Evolutionary conservation across 2,329 filamentous ascomycete genomes (phyloP).

Genomic region (Leptographium galeiforme): DNA sequence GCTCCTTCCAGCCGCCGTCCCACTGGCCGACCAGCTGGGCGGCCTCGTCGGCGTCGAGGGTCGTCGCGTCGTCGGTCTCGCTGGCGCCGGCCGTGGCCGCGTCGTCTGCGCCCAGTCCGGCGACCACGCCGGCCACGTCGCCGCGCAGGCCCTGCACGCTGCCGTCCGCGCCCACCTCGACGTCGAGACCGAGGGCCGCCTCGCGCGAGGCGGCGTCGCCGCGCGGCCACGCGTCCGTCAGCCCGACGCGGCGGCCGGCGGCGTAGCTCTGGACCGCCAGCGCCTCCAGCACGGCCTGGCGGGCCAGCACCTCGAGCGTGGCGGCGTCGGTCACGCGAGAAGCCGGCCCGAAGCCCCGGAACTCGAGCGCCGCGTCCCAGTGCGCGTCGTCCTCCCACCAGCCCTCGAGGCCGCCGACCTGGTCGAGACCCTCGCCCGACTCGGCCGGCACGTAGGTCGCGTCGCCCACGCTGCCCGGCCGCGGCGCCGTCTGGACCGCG

Average conservation of each 20-base stretch:
- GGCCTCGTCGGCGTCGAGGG: slow-evolving; percentile 24
- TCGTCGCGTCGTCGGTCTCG: slow-evolving; percentile 5
- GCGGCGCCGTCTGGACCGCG: slow-evolving; percentile 14
- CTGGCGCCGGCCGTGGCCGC: background rate
- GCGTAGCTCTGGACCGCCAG: slow-evolving; percentile 24
- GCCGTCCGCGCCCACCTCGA: slow-evolving; percentile 26
- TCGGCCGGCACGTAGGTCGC: slow-evolving; percentile 33
- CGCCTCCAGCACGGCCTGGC: slow-evolving; percentile 39
- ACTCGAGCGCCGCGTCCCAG: slow-evolving; percentile 33
- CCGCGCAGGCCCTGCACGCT: slow-evolving; percentile 19
- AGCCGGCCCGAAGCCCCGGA: slow-evolving; percentile 28
- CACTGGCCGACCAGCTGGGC: slow-evolving; percentile 28
- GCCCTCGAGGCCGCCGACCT: slow-evolving; percentile 29
- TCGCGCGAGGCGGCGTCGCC: slow-evolving; percentile 22
- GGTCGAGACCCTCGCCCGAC: slow-evolving; percentile 29
- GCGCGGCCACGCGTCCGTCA: slow-evolving; percentile 16
- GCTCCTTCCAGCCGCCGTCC: slow-evolving; percentile 43
- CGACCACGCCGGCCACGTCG: slow-evolving; percentile 18
- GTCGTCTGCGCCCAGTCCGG: slow-evolving; percentile 12
- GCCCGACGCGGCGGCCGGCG: slow-evolving; percentile 13
- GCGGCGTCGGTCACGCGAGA: slow-evolving; percentile 27
- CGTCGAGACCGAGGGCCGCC: slow-evolving; percentile 20
- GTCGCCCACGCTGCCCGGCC: slow-evolving; percentile 18
- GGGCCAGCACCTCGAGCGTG: slow-evolving; percentile 33
- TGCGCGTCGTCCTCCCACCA: slow-evolving; percentile 44